Base-by-base conservation (phyloP, 2,329 filamentous ascomycete genomes). In the Fusarium lyarnte region DNA sequence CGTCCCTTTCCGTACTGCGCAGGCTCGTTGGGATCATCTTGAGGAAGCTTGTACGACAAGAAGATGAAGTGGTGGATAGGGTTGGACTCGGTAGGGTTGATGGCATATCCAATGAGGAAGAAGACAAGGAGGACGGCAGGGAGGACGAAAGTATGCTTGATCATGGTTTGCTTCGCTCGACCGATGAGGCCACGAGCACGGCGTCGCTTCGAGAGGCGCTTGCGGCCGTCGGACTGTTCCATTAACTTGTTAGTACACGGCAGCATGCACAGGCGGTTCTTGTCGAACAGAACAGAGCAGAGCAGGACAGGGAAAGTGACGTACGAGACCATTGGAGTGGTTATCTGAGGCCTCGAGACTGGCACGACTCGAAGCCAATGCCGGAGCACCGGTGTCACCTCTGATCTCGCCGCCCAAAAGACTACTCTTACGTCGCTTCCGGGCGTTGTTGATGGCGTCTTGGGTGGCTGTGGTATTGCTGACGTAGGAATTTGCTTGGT, bases 1-100 rank as follows among this genome's bases (percentile, higher is more conserved):
- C 83, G 86, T n/a, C 95, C 95, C 82, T 98, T 98, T 81, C 92
- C 94, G 84, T 97, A 98, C 78, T 95, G 93, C 23, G 85, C 66
- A 76, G 87, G 82, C 77, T 84, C 83, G 61, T 81, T 80, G 43
- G 82, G 79, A 42, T 84, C 81, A 35, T 75, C 69, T 45, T 78
- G 76, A 21, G 92, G 89, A 65, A 95, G 86, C 63, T 90, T 89
- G 84, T 98, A 98, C 55, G 94, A 96, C 68, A 98, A 90, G 87
- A 97, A 97, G 81, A 98, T 90, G 81, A 94, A 94, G 82, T 87
- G 88, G 83, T 93, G 88, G 72, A 97, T 81, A 17, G 93, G 93
- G 81, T 98, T 98, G 64, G 91, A 90, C 69, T 91, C 86, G 76
- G 88, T 90, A 9, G 95, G 95, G 79, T 94, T 92, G 78, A 93